Conservation (phyloP, 2,329 filamentous ascomycete genomes). For the Dactylellina haptotyla region DNA sequence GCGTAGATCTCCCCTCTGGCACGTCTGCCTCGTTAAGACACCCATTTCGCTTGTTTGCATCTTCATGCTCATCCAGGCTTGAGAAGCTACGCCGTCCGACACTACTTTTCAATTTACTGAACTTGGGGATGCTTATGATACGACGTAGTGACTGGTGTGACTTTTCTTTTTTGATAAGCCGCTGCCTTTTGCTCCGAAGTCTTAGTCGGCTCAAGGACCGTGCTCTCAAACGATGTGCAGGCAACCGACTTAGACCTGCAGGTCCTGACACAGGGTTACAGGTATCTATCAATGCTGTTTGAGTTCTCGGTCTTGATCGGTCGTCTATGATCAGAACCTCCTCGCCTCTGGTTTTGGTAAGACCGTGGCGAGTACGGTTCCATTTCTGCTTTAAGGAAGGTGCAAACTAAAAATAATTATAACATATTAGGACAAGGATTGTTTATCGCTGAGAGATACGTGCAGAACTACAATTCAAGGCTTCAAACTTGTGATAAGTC, state of each 20-base stretch:
- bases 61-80: background rate
- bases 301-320: slow-evolving; percentile 8
- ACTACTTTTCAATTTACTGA: slow-evolving; percentile 1
- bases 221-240: slow-evolving; percentile 13
- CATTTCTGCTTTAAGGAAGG: slow-evolving; percentile 27
- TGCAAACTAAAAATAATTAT: slow-evolving; percentile 18
- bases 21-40: slow-evolving; percentile 5
- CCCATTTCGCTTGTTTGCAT: background rate
- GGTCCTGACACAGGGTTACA: background rate
- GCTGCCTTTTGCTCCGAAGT: slow-evolving; percentile 20
- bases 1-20: background rate
- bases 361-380: background rate
- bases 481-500: background rate
- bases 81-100: background rate
- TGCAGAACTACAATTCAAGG: too few relatives aligned
- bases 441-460: background rate
- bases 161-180: slow-evolving; percentile 23
- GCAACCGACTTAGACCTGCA: background rate
- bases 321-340: slow-evolving; percentile 5
- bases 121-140: slow-evolving; percentile 24
- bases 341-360: slow-evolving; percentile 6
- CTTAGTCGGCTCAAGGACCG: slow-evolving; percentile 28
- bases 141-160: slow-evolving; percentile 30
- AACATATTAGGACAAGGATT: slow-evolving; percentile 2
- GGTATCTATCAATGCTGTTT: slow-evolving; percentile 1